Conservation (phyloP, 2,329 filamentous ascomycete genomes). For the Penicillium corylophilum region DNA sequence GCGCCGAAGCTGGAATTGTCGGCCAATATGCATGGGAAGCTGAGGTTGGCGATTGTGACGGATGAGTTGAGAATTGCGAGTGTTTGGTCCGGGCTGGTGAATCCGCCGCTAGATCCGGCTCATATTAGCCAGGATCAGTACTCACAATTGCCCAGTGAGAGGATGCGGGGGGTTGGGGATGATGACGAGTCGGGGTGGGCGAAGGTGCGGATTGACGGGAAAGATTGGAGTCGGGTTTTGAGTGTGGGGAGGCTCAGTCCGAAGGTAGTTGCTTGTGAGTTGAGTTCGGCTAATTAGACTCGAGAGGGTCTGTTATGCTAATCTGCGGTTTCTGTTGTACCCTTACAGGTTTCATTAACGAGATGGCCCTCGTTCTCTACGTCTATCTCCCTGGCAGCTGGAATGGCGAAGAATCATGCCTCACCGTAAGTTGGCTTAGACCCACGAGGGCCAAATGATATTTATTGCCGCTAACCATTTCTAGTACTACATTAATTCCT, state of each 20-base stretch:
- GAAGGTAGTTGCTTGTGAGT: slow-evolving; percentile 82
- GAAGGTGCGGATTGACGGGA: slow-evolving; percentile 84
- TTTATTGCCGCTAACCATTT: background rate
- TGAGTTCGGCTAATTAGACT: background rate
- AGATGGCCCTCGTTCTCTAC: slow-evolving; percentile 47
- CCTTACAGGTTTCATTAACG: slow-evolving; percentile 48
- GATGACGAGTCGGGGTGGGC: slow-evolving; percentile 82
- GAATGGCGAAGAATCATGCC: slow-evolving; percentile 45
- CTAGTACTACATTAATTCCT: slow-evolving; percentile 50
- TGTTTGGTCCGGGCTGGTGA: slow-evolving; percentile 80
- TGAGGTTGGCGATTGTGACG: slow-evolving; percentile 76
- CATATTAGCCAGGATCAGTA: slow-evolving; percentile 66
- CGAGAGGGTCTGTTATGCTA: too few species aligned
- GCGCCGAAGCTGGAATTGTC: slow-evolving; percentile 74
- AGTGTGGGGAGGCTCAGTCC: slow-evolving; percentile 88
- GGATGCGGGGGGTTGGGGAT: slow-evolving; percentile 64
- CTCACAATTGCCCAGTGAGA: slow-evolving; percentile 76
- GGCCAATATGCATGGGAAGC: slow-evolving; percentile 90
- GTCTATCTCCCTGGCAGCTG: slow-evolving; percentile 46
- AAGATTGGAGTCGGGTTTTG: slow-evolving; percentile 91
- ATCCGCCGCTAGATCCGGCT: slow-evolving; percentile 79
- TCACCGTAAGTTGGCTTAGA: slow-evolving; percentile 36
- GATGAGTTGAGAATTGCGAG: slow-evolving; percentile 83
- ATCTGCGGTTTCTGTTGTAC: too few species aligned
- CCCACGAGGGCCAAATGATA: background rate